Conservation (phyloP, 2,329 filamentous ascomycete species). For the Chrysoporthe cubensis region DNA sequence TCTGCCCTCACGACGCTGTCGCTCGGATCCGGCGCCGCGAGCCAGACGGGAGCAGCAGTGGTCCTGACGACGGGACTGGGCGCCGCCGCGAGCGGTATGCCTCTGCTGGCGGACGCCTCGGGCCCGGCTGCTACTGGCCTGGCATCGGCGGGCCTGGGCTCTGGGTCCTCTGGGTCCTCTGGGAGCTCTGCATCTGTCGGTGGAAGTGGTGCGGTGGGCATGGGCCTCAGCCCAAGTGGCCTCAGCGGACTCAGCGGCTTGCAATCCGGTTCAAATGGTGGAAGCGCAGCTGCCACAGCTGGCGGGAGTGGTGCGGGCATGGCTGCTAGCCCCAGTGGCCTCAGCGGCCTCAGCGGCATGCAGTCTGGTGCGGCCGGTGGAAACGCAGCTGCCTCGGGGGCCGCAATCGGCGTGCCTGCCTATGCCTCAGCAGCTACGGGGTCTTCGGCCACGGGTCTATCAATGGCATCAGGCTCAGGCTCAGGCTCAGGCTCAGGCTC, state of each 20-base stretch:
- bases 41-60: constrained; percentile 13
- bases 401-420: background rate
- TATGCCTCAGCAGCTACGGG: constrained; percentile 8
- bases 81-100: background rate
- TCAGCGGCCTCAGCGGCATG: background rate
- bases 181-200: background rate
- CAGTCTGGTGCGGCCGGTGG: background rate
- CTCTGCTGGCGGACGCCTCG: background rate
- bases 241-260: background rate
- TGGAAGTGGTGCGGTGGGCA: background rate
- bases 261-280: background rate
- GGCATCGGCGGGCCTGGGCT: background rate
- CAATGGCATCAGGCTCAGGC: background rate
- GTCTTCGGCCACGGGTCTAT: constrained; percentile 1
- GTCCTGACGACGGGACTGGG: constrained; percentile 4
- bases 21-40: constrained; percentile 9
- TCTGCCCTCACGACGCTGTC: constrained; percentile 23
- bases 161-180: background rate
- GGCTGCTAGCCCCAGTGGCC: background rate
- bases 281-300: background rate
- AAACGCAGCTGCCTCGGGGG: background rate
- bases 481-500: no score
- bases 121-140: background rate
- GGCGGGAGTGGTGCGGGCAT: background rate
- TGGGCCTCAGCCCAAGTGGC: constrained; percentile 1